These are phyloP conservation scores for Hyphopichia wangnamkhiaoensis DNA, from an alignment of 1,139 yeast genomes.

Conservation along the genomic window DNA sequence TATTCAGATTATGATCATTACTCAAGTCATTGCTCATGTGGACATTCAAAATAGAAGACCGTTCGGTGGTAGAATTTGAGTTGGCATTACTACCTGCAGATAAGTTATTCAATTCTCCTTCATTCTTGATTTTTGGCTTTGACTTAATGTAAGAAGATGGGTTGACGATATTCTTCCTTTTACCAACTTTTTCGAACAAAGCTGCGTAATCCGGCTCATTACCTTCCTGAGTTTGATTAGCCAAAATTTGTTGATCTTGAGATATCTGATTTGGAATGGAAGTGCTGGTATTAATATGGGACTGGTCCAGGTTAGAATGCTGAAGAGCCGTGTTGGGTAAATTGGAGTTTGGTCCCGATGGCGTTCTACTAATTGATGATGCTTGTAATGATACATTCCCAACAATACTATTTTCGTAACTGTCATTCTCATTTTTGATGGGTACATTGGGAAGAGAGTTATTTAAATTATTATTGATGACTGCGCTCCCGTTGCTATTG, in stretches of 20 bases:
- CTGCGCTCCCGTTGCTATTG: not conserved
- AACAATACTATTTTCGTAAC: conserved; percentile 14
- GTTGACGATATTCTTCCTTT: conserved; percentile 35
- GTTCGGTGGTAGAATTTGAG: conserved; percentile 15
- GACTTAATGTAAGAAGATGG: conserved; percentile 24
- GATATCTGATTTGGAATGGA: too few relatives aligned
- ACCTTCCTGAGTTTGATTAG: conserved; percentile 6
- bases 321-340: conserved; percentile 12
- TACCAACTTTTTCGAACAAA: conserved; percentile 47
- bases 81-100: conserved; percentile 8
- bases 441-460: not conserved
- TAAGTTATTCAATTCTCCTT: conserved; percentile 7
- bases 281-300: conserved; percentile 7
- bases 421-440: conserved; percentile 13
- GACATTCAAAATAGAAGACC: conserved; percentile 13
- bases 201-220: conserved; percentile 48
- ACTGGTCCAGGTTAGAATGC: conserved; percentile 7
- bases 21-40: conserved; percentile 5
- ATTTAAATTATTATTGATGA: too few relatives aligned
- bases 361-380: conserved; percentile 24
- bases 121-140: conserved; percentile 19
- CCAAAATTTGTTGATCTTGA: conserved; percentile 7
- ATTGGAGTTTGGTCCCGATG: conserved; percentile 22
- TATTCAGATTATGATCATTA: conserved; percentile 10
- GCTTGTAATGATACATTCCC: conserved; percentile 15